Evolutionary conservation across 1,139 yeast genomes (phyloP).

Genomic region (Saccharomyces hybrid): DNA sequence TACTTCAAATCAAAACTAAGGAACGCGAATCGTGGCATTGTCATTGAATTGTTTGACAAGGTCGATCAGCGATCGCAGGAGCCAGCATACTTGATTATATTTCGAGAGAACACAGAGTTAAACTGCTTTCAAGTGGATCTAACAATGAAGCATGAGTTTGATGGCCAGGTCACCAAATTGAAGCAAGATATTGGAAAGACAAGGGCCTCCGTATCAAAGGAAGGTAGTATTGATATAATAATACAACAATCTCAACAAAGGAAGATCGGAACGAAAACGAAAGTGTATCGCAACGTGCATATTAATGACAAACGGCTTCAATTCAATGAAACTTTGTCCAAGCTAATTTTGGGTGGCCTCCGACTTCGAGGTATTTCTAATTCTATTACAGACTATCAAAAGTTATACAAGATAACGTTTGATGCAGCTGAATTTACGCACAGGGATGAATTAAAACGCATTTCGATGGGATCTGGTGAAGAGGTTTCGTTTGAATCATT

Average conservation of each 20-base stretch:
- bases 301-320: constrained; percentile 19
- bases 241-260: constrained; percentile 15
- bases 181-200: constrained; percentile 1
- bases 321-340: constrained; percentile 26
- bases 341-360: constrained; percentile 26
- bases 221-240: constrained; percentile 15
- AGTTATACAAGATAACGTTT: constrained; percentile 27
- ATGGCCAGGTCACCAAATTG: background rate
- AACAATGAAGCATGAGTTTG: constrained; percentile 4
- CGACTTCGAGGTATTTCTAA: constrained; percentile 28
- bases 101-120: background rate
- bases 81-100: background rate
- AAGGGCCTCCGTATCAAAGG: background rate
- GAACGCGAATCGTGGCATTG: constrained; percentile 20
- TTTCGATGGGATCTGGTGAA: constrained; percentile 7
- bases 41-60: constrained; percentile 9
- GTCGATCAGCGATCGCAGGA: background rate
- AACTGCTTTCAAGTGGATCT: background rate
- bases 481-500: constrained; percentile 20
- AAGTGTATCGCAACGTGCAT: constrained; percentile 13
- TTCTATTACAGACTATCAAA: constrained; percentile 21
- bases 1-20: constrained; percentile 25
- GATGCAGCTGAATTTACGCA: constrained; percentile 28
- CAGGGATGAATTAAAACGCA: constrained; percentile 17
- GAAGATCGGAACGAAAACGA: constrained; percentile 9